Conservation (phyloP, 768 basidiomycete genomes). For the Fistulinella prunicolor region DNA sequence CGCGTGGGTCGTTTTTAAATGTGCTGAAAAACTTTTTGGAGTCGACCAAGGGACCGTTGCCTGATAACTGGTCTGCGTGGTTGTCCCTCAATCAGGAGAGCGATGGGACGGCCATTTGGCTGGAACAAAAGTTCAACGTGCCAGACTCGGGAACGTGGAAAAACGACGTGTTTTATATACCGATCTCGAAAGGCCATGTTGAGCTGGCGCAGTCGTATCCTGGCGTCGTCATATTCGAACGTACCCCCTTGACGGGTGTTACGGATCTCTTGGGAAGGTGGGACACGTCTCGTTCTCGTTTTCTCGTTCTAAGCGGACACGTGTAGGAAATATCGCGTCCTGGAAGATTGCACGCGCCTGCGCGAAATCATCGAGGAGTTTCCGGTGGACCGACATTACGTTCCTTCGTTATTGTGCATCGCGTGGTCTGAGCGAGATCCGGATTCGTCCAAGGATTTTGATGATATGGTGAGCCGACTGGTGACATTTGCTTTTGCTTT, state of each 20-base stretch:
- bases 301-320: neutral
- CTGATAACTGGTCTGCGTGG: slow-evolving; percentile 61
- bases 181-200: slow-evolving; percentile 23
- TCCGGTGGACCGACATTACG: slow-evolving; percentile 54
- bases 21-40: slow-evolving; percentile 35
- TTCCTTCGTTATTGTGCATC: slow-evolving; percentile 59
- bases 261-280: slow-evolving; percentile 68
- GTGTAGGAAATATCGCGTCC: slow-evolving; percentile 60
- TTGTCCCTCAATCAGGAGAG: slow-evolving; percentile 70
- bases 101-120: slow-evolving; percentile 77
- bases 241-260: slow-evolving; percentile 61
- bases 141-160: slow-evolving; percentile 63
- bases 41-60: slow-evolving; percentile 30
- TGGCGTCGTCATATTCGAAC: slow-evolving; percentile 73
- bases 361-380: slow-evolving; percentile 59
- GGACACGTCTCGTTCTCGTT: slow-evolving; percentile 8
- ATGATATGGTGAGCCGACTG: slow-evolving; percentile 51
- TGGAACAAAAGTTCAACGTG: slow-evolving; percentile 73
- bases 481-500: neutral
- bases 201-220: slow-evolving; percentile 40
- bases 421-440: slow-evolving; percentile 53
- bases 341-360: slow-evolving; percentile 71
- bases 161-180: slow-evolving; percentile 60
- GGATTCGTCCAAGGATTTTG: slow-evolving; percentile 47
- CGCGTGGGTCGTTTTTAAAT: slow-evolving; percentile 63